Percentiles rank a stretch among this genome's conserved stretches.
Conservation (phyloP, 1,139 yeast genomes). For the Scheffersomyces segobiensis region DNA sequence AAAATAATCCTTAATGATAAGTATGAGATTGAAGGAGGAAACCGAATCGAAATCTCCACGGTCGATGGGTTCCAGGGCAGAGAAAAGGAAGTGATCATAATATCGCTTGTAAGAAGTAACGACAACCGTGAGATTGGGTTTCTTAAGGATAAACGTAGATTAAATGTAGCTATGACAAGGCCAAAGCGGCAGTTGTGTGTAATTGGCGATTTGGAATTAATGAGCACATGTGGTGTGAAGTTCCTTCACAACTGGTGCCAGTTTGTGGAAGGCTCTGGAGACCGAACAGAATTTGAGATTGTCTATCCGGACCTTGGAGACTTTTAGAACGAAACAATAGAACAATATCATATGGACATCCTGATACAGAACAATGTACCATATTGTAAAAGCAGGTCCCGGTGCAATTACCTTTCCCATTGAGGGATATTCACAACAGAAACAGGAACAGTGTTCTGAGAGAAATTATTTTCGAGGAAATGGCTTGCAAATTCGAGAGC, state of each 20-base stretch:
- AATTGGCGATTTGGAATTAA: slow-evolving; percentile 78
- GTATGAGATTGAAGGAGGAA: slow-evolving; percentile 7
- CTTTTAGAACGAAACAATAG: slow-evolving; percentile 13
- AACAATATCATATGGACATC: neutral
- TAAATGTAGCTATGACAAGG: slow-evolving; percentile 91
- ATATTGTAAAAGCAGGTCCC: neutral
- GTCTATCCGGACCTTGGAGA: slow-evolving; percentile 58
- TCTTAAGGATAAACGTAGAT: slow-evolving; percentile 64
- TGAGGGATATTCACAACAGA: neutral
- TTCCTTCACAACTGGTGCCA: slow-evolving; percentile 68
- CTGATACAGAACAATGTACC: neutral
- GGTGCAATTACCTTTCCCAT: neutral
- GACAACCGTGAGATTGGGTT: slow-evolving; percentile 72
- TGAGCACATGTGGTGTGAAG: slow-evolving; percentile 37
- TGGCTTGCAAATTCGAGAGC: neutral
- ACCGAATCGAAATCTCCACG: slow-evolving; percentile 40
- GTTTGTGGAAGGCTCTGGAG: slow-evolving; percentile 57
- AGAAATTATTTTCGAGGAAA: neutral
- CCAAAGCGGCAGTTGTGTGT: slow-evolving; percentile 84
- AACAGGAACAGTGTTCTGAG: neutral
- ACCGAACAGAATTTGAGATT: slow-evolving; percentile 49
- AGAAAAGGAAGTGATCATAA: slow-evolving; percentile 79
- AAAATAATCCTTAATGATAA: slow-evolving; percentile 33
- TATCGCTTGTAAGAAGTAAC: slow-evolving; percentile 42
- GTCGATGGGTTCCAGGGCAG: slow-evolving; percentile 57